phyloP scores from a whole-genome alignment of 495 filamentous ascomycete genomes.

The Venustampulla echinocandica region DNA sequence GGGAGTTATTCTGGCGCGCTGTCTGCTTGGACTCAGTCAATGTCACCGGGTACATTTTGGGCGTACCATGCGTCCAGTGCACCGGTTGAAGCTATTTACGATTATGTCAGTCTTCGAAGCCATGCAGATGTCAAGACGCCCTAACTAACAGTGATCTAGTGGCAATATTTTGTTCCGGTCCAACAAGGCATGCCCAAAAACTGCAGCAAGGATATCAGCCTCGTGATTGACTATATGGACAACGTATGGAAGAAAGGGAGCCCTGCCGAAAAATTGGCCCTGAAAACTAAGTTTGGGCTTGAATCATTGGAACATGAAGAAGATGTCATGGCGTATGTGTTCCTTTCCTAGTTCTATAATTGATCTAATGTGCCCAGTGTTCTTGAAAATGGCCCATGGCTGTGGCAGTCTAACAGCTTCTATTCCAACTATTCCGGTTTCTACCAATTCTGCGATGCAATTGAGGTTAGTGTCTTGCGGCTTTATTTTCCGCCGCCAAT shows the following conservation, averaged over 20 bases:
- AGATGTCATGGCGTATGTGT: slow-evolving; percentile 47
- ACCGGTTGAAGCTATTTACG: slow-evolving; percentile 51
- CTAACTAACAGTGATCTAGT: slow-evolving; percentile 24
- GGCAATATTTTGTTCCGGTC: slow-evolving; percentile 59
- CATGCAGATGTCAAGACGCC: background rate
- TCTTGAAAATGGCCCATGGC: slow-evolving; percentile 46
- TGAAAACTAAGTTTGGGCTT: slow-evolving; percentile 53
- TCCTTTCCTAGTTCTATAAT: background rate
- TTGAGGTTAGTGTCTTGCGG: slow-evolving; percentile 29
- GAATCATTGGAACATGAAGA: slow-evolving; percentile 43
- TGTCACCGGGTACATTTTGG: slow-evolving; percentile 57
- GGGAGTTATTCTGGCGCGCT: slow-evolving; percentile 60
- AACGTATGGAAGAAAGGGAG: slow-evolving; percentile 33
- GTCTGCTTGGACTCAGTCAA: slow-evolving; percentile 51
- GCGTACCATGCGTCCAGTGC: slow-evolving; percentile 57
- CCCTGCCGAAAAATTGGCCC: slow-evolving; percentile 32
- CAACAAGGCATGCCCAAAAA: slow-evolving; percentile 54
- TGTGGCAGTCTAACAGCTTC: slow-evolving; percentile 48
- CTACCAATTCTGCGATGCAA: slow-evolving; percentile 45
- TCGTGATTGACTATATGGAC: slow-evolving; percentile 52
- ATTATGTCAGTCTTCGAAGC: slow-evolving; percentile 36
- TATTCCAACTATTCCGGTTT: slow-evolving; percentile 40
- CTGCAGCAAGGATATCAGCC: slow-evolving; percentile 49
- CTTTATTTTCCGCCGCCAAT: background rate
- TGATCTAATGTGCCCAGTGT: slow-evolving; percentile 23